Evolutionary conservation across 2,329 filamentous ascomycete genomes (phyloP), one percentile per base, ranked within the genome.

Genomic region (Simplicillium aogashimaense): DNA sequence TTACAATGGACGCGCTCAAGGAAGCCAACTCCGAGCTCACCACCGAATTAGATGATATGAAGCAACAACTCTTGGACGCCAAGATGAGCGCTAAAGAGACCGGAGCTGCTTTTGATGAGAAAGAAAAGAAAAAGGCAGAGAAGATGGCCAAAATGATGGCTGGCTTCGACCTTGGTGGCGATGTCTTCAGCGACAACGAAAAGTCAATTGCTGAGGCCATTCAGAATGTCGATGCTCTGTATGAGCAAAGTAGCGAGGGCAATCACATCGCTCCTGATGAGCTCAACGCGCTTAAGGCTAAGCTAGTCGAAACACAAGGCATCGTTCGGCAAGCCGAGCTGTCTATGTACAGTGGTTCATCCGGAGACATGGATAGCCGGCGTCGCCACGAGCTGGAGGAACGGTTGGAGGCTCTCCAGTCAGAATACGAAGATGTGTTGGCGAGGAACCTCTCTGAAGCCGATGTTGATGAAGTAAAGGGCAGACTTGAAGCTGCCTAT

Each of bases 141-240:
- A 92, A 94, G 65, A 98, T 98, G 92, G 92, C 92, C 34, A 86
- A 95, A 74, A 98, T 98, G 92, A 95, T 98, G 90, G 92, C 92
- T 43, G 88, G 90, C 3, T 97, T 98, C 53, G 90, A 98, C 55
- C 76, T 98, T 29, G 90, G 88, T 35, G 83, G 84, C 37, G 89
- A 95, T 43, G 81, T 94, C 28, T 94, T 97, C 60, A 95, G 88
- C 50, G 85, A 92, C 43, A 95, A 95, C 52, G 92, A 98, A 61
- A 77, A 82, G 47, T 81, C 79, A 38, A 86, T 98, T 43, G 79
- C 85, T 44, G 79, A 84, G 46, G 82, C 88, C 46, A 90, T 97
- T 50, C 78, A 88, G 51, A 82, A 86, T 53, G 71, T 97, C 25
- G 88, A 95, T 50, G 68, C 75, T 11, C 69, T 97, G 33, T 75